phyloP scores from a whole-genome alignment of 176 grass and related monocot species.

The Musa acuminata region DNA sequence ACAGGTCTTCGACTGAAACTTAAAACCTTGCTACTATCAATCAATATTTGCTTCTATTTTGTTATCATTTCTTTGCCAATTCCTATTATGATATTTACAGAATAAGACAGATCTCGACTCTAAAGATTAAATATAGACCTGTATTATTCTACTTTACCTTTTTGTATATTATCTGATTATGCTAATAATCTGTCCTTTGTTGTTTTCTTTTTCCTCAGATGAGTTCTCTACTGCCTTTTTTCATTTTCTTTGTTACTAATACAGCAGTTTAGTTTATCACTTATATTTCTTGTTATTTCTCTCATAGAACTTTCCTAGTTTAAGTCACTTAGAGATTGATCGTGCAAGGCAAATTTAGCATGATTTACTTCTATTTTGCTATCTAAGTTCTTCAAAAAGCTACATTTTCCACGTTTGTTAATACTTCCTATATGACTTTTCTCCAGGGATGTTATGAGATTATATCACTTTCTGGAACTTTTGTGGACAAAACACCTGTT shows the following conservation, averaged over 20 bases:
- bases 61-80: too few relatives aligned
- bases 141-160: too few relatives aligned
- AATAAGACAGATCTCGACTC: too few relatives aligned
- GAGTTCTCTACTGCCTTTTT: background rate
- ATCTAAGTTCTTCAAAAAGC: background rate
- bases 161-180: too few relatives aligned
- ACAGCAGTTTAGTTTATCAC: background rate
- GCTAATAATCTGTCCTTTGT: too few relatives aligned
- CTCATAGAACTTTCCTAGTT: background rate
- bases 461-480: slow-evolving; percentile 22
- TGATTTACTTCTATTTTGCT: background rate
- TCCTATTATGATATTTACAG: too few relatives aligned
- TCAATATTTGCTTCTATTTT: too few relatives aligned
- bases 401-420: background rate
- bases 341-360: background rate
- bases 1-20: too few relatives aligned
- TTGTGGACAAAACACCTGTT: slow-evolving; percentile 10
- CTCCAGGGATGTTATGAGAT: slow-evolving; percentile 16
- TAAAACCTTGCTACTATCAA: too few relatives aligned
- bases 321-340: background rate
- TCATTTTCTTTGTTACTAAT: background rate
- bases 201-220: too few relatives aligned
- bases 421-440: slow-evolving; percentile 1
- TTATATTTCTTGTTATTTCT: background rate
- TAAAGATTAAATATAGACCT: too few relatives aligned